Evolutionary conservation across 2,329 filamentous ascomycete species (phyloP), one percentile per base, ranked within the genome.

Genomic region (Myriangium duriaei): DNA sequence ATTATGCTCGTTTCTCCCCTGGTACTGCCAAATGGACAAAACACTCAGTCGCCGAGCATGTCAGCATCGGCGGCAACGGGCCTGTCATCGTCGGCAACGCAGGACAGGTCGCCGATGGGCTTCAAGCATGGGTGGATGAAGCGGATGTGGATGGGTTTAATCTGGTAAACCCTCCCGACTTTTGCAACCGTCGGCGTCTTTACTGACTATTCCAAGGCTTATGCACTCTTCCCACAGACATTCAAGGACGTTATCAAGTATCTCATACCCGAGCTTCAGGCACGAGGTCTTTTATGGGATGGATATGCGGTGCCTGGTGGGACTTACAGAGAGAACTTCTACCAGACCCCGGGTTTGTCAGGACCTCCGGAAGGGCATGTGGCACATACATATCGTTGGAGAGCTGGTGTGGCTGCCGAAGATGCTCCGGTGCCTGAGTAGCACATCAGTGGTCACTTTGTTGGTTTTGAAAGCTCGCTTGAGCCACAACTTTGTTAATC

Each of bases 101-200:
- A 0, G 54, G 64, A 11, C 71, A 74, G 45, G 76, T 83, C 1
- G 79, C 76, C 0, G 78, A 84, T 50, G 67, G 69, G 30, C 64
- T 85, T 39, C 75, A 84, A 55, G 57, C 62, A 1, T 84, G 79
- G 79, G 62, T 82, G 0, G 50, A 62, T 4, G 78, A 81, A 52
- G 77, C 75, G 0, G 79, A 81, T 45, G 69, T 84, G 1, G 79
- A 84, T 51, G 79, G 79, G 0, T 85, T 85, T 57, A 85, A 85
- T 51, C 68, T 84, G 53, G 34, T 36, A 6, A 36, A 26, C 30
- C 13, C 15, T 5, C 4, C 34, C 18, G 32, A 34, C 13, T 18
- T 12, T 30, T 5, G 13, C 21, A n/a, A n/a, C n/a, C n/a, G n/a
- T n/a, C n/a, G n/a, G n/a, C n/a, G n/a, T n/a, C n/a, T n/a, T n/a